These are phyloP conservation scores for Cadophora luteo-olivacea DNA, from an alignment of 2,329 filamentous ascomycete species.

Conservation along the genomic window DNA sequence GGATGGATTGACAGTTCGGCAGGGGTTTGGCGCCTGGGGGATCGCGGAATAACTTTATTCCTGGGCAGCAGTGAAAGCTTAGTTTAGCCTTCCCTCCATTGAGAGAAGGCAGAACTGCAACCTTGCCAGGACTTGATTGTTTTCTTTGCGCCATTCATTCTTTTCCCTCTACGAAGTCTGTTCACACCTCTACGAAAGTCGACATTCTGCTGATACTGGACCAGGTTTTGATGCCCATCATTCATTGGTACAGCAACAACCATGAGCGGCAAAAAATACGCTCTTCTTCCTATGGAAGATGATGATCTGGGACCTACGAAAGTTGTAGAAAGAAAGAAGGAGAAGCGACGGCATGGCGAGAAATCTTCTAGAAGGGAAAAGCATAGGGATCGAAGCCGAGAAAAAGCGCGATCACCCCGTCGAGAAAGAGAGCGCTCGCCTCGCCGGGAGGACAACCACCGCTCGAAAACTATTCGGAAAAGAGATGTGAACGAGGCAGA, in stretches of 20 bases:
- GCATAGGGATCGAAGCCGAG: slow-evolving; percentile 47
- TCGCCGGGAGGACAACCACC: slow-evolving; percentile 48
- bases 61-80: background rate
- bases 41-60: background rate
- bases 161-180: background rate
- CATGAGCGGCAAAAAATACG: slow-evolving; percentile 64
- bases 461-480: slow-evolving; percentile 57
- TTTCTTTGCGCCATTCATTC: slow-evolving; percentile 1
- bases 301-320: slow-evolving; percentile 63
- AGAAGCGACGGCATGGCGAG: slow-evolving; percentile 46
- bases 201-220: slow-evolving; percentile 8
- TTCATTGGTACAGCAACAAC: background rate
- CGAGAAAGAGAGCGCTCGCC: slow-evolving; percentile 42
- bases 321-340: slow-evolving; percentile 56
- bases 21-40: background rate
- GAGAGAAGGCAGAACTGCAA: background rate
- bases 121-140: background rate
- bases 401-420: slow-evolving; percentile 36
- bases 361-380: slow-evolving; percentile 46
- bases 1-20: slow-evolving; percentile 1
- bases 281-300: slow-evolving; percentile 71
- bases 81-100: slow-evolving; percentile 7
- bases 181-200: background rate
- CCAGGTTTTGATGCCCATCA: background rate
- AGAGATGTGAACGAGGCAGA: slow-evolving; percentile 61